Evolutionary conservation across 2,329 filamentous ascomycete genomes (phyloP).

Genomic region (Didymella keratinophila): DNA sequence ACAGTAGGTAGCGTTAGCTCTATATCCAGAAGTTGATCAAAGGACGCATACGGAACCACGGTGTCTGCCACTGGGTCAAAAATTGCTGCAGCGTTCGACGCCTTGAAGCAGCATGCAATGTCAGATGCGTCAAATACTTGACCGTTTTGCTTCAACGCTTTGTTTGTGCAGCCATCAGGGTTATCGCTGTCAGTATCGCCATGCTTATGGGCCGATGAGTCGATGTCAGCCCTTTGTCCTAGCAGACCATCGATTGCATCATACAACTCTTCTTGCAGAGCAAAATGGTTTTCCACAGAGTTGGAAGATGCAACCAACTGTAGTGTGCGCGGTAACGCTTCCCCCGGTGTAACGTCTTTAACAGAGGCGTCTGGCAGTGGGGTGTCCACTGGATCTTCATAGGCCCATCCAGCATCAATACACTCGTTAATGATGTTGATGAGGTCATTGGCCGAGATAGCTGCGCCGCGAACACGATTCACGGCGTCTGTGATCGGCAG

Average conservation of each 20-base stretch:
- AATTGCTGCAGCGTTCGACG: slow-evolving; percentile 10
- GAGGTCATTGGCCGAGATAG: background rate
- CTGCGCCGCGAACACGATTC: background rate
- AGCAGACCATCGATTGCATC: background rate
- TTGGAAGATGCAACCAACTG: background rate
- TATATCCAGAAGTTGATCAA: slow-evolving; percentile 2
- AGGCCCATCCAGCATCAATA: background rate
- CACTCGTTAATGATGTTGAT: background rate
- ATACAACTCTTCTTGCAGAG: background rate
- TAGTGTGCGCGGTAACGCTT: background rate
- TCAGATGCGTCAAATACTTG: background rate
- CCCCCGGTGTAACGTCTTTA: background rate
- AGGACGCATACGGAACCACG: background rate
- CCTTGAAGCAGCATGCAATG: slow-evolving; percentile 4
- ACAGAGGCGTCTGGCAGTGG: background rate
- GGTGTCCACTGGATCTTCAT: background rate
- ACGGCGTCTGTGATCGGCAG: background rate
- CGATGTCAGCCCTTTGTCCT: background rate
- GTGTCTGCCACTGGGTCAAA: background rate
- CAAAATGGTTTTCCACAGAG: background rate
- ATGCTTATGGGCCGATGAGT: background rate
- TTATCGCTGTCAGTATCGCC: background rate
- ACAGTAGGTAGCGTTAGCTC: background rate
- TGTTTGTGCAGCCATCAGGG: background rate
- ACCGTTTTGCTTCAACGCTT: background rate